Conservation (phyloP, 805 yeast genomes). For the Candida oleophila region DNA sequence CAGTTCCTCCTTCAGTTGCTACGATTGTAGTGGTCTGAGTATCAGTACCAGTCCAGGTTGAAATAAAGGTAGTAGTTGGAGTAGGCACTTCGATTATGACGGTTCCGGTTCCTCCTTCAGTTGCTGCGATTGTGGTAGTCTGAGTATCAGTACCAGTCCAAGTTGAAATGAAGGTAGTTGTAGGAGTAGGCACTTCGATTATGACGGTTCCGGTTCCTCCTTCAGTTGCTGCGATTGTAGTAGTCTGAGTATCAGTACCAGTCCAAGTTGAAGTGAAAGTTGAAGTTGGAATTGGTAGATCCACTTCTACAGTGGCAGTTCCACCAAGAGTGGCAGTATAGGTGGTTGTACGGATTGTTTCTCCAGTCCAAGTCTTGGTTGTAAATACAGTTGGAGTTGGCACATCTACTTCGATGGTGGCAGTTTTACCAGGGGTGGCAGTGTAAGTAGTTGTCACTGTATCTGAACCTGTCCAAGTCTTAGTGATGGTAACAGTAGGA, state of each 20-base stretch:
- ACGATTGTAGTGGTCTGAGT: slow-evolving; percentile 9
- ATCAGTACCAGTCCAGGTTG: not conserved
- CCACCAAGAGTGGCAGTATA: slow-evolving; percentile 1
- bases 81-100: slow-evolving; percentile 5
- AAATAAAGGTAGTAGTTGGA: not conserved
- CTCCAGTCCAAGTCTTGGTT: slow-evolving; percentile 2
- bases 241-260: slow-evolving; percentile 8
- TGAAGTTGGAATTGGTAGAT: not conserved
- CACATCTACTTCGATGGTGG: slow-evolving; percentile 9
- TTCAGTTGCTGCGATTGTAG: slow-evolving; percentile 5
- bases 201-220: slow-evolving; percentile 9
- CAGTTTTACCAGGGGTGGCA: slow-evolving; percentile 8
- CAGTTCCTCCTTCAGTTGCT: slow-evolving; percentile 2
- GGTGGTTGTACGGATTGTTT: not conserved
- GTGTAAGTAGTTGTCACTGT: slow-evolving; percentile 9
- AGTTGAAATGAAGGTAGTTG: slow-evolving; percentile 48
- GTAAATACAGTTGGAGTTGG: slow-evolving; percentile 4
- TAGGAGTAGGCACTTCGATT: slow-evolving; percentile 17
- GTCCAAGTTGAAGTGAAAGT: slow-evolving; percentile 12
- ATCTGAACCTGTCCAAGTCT: slow-evolving; percentile 15
- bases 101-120: slow-evolving; percentile 4
- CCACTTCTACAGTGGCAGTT: not conserved
- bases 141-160: slow-evolving; percentile 9
- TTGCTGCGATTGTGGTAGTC: not conserved
- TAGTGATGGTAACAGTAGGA: slow-evolving; percentile 4